Evolutionary conservation across 768 basidiomycete species (phyloP).

Genomic region (Rhizopogon vesiculosus): DNA sequence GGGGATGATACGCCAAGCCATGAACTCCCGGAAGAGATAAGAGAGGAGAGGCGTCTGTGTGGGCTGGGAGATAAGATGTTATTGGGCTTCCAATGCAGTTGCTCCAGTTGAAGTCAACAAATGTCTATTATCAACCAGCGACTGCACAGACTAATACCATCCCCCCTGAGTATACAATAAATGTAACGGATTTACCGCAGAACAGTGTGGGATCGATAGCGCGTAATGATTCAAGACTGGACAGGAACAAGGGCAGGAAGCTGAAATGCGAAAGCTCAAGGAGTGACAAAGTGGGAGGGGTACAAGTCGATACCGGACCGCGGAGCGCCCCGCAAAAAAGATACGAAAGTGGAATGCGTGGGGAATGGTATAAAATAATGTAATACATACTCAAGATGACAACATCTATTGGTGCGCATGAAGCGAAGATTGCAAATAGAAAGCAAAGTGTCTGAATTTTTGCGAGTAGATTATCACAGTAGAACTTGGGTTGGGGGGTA

Average conservation of each 20-base stretch:
- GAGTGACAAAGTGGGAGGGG: conserved; percentile 4
- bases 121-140: not conserved
- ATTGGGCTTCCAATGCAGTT: conserved; percentile 92
- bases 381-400: conserved; percentile 7
- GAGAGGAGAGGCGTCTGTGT: conserved; percentile 73
- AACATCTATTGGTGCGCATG: conserved; percentile 4
- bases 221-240: not conserved
- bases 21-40: conserved; percentile 51
- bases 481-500: conserved; percentile 20
- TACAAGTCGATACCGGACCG: conserved; percentile 1
- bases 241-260: conserved; percentile 7
- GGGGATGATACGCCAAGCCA: conserved; percentile 38
- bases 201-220: not conserved
- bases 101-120: conserved; percentile 59
- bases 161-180: not conserved
- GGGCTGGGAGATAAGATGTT: conserved; percentile 69
- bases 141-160: not conserved
- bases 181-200: not conserved
- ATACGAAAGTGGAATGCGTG: not conserved
- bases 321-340: not conserved
- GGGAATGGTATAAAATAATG: conserved; percentile 4
- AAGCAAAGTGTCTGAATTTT: not conserved
- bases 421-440: not conserved
- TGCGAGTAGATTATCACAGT: conserved; percentile 2
- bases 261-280: not conserved